phyloP scores from a whole-genome alignment of 2,329 filamentous ascomycete species.

The Camillea tinctor region DNA sequence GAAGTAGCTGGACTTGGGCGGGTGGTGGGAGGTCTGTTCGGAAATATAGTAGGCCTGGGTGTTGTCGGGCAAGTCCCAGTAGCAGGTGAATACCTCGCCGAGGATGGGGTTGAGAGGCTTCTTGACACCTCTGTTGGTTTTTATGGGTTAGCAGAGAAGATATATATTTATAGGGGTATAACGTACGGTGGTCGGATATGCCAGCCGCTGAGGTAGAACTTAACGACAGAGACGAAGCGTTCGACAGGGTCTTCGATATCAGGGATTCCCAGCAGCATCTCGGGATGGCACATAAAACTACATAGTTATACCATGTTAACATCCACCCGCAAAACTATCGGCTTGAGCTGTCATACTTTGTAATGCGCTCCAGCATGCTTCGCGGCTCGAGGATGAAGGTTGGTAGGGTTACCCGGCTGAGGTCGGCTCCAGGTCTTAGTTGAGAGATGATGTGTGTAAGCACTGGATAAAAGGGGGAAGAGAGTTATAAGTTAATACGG shows the following conservation, averaged over 20 bases:
- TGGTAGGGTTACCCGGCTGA: conserved; percentile 90
- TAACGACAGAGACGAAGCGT: conserved; percentile 91
- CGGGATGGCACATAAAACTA: conserved; percentile 99
- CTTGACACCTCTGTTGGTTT: conserved; percentile 79
- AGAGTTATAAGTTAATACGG: conserved; percentile 16
- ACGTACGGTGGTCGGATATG: conserved; percentile 95
- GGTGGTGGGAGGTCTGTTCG: conserved; percentile 97
- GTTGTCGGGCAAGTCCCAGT: conserved; percentile 86
- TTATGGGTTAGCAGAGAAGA: conserved; percentile 10
- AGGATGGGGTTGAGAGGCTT: conserved; percentile 97
- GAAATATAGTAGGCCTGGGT: conserved; percentile 93
- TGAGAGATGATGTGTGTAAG: conserved; percentile 97
- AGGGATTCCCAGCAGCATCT: conserved; percentile 87
- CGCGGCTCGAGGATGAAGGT: conserved; percentile 97
- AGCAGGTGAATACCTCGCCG: conserved; percentile 91
- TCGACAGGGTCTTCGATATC: conserved; percentile 83
- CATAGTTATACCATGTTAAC: conserved; percentile 12
- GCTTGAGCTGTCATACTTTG: conserved; percentile 67
- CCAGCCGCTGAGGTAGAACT: conserved; percentile 98
- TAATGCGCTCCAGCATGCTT: conserved; percentile 98
- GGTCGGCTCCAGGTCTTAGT: conserved; percentile 88
- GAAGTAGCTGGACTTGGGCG: conserved; percentile 98
- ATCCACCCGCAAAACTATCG: background rate
- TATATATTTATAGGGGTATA: conserved; percentile 4
- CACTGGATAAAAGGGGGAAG: conserved; percentile 58